phyloP scores from a whole-genome alignment of 805 yeast genomes.

The Saturnispora besseyi region DNA sequence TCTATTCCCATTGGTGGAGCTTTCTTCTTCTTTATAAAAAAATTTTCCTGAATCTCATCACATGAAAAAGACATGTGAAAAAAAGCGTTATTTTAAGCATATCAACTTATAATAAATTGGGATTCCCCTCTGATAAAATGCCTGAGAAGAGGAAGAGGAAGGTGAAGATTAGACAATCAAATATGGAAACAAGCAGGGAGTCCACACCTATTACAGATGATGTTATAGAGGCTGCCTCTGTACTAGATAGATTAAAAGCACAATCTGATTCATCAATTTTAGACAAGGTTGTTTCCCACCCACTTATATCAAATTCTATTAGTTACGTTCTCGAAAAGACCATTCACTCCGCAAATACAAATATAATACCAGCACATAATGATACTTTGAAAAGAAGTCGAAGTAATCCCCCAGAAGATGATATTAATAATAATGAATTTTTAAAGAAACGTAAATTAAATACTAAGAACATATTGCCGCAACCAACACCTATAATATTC shows the following conservation, averaged over 20 bases:
- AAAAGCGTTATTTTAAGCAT: background rate
- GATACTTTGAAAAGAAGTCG: background rate
- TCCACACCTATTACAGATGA: background rate
- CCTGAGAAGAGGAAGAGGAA: background rate
- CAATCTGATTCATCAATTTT: conserved; percentile 19
- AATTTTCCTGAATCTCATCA: background rate
- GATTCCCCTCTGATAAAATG: background rate
- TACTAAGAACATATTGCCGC: background rate
- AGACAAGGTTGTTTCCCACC: conserved; percentile 30
- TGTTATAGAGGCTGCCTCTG: conserved; percentile 1
- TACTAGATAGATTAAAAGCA: background rate
- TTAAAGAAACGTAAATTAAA: background rate
- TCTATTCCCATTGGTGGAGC: too few species aligned
- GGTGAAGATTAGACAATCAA: background rate
- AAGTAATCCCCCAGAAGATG: background rate
- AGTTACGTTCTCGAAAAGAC: conserved; percentile 30
- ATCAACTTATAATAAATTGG: background rate
- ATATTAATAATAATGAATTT: background rate
- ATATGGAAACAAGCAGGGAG: background rate
- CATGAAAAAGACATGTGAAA: background rate
- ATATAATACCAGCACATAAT: conserved; percentile 10
- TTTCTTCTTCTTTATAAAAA: background rate
- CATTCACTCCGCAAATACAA: conserved; percentile 22
- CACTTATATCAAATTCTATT: conserved; percentile 29
- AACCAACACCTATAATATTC: background rate